Evolutionary conservation across 2,329 filamentous ascomycete species (phyloP), one percentile per base, ranked within the genome.

Genomic region (Lecanicillium sp.): DNA sequence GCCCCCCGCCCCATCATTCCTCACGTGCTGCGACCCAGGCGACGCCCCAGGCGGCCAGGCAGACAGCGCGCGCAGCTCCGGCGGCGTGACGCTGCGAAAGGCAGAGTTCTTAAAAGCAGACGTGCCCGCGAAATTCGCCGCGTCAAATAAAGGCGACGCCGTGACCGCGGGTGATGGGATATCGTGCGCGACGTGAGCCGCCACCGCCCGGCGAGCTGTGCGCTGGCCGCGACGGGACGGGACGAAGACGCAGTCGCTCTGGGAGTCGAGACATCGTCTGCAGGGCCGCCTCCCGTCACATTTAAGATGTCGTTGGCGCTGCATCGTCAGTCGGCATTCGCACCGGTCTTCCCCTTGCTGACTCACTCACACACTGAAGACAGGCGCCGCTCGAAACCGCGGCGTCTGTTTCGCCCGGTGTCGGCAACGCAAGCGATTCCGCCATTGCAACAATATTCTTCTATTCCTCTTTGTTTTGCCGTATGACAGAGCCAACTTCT

Each of bases 281-380:
- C 44, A 46, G 2, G 44, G 44, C 5, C 26, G 44, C 7, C 21
- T 46, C 3, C 44, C 44, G 10, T 46, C 35, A 12, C 44, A 46
- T 33, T 39, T 39, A 4, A 46, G 19, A 39, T 46, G 44, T 46
- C 44, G 11, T 19, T 39, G 26, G 11, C 44, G 44, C 44, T 45
- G 36, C 7, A 5, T 10, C 14, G 27, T 45, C 11, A 45, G 19
- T 12, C 23, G 3, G 6, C 15, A 35, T 17, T n/a, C n/a, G n/a
- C n/a, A n/a, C n/a, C n/a, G n/a, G 23, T 23, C 7, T 1, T 6
- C 1, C 2, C 17, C 24, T 7, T 6, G 24, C 15, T 4, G 7
- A 14, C 17, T 8, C 12, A 20, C 44, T 23, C 27, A 46, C 44
- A 5, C 44, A 46, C 23, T 23, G 19, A 6, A 46, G 10, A 20